Evolutionary conservation across 2,329 filamentous ascomycete genomes (phyloP).

Genomic region (Diatrype stigma): DNA sequence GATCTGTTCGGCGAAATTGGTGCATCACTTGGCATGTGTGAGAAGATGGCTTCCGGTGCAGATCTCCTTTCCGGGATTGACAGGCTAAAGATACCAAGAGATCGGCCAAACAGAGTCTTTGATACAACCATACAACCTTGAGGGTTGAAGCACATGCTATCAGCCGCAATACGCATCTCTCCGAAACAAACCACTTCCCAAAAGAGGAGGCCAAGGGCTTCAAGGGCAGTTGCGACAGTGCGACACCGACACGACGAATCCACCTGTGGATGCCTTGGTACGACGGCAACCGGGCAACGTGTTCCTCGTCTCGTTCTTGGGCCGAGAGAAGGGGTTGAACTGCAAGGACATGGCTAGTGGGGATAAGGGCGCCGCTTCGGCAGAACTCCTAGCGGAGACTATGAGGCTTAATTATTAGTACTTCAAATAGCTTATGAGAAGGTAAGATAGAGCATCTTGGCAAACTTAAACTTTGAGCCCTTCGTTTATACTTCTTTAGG

Average conservation of each 20-base stretch:
- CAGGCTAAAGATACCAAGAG: neutral
- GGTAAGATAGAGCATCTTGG: too few species aligned
- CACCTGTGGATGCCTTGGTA: too few species aligned
- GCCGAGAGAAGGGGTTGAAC: neutral
- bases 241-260: too few species aligned
- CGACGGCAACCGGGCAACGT: neutral
- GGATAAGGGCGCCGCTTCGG: too few species aligned
- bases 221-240: too few species aligned
- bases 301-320: neutral
- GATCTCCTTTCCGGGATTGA: neutral
- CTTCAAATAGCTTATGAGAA: too few species aligned
- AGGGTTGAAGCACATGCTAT: constrained; percentile 4
- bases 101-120: constrained; percentile 12
- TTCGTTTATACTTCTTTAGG: too few species aligned
- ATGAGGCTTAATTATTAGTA: too few species aligned
- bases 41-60: neutral
- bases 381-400: too few species aligned
- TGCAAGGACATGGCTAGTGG: neutral
- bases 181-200: neutral
- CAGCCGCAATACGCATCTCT: neutral
- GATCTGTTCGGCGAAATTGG: neutral
- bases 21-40: neutral
- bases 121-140: constrained; percentile 7
- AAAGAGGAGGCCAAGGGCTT: too few species aligned
- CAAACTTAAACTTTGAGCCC: too few species aligned